phyloP scores from a whole-genome alignment of 2,329 filamentous ascomycete genomes.

The Exophiala spinifera region DNA sequence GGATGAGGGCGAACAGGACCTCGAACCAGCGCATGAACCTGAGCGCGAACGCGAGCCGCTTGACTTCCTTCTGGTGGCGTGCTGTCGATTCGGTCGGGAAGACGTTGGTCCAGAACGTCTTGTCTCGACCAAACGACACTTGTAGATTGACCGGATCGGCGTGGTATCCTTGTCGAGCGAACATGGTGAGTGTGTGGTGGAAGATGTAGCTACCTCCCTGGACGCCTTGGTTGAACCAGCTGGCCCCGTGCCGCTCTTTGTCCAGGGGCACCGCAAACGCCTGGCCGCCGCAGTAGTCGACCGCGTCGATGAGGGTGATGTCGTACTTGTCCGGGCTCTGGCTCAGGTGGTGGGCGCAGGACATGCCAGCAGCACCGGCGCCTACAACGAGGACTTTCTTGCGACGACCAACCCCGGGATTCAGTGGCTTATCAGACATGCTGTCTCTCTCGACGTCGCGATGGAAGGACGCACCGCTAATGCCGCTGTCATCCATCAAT shows the following conservation, averaged over 20 bases:
- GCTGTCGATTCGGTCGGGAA: conserved; percentile 57
- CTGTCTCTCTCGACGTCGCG: conserved; percentile 12
- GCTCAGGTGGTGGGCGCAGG: conserved; percentile 58
- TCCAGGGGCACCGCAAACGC: conserved; percentile 57
- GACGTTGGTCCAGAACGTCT: conserved; percentile 61
- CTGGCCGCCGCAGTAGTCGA: conserved; percentile 59
- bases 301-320: conserved; percentile 61
- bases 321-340: conserved; percentile 64
- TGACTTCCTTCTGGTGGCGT: conserved; percentile 55
- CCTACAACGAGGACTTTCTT: conserved; percentile 59
- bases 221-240: conserved; percentile 61
- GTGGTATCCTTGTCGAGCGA: conserved; percentile 55
- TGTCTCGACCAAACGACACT: conserved; percentile 59
- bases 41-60: conserved; percentile 53
- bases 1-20: conserved; percentile 55
- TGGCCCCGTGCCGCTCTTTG: conserved; percentile 55
- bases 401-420: conserved; percentile 34
- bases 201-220: conserved; percentile 61
- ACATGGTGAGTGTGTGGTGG: conserved; percentile 62
- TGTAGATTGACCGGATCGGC: conserved; percentile 59
- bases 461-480: conserved; percentile 6
- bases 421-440: conserved; percentile 20
- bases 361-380: conserved; percentile 58
- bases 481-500: conserved; percentile 61
- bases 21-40: conserved; percentile 56